Conservation (phyloP, 768 basidiomycete genomes). For the Hericium alpestre region DNA sequence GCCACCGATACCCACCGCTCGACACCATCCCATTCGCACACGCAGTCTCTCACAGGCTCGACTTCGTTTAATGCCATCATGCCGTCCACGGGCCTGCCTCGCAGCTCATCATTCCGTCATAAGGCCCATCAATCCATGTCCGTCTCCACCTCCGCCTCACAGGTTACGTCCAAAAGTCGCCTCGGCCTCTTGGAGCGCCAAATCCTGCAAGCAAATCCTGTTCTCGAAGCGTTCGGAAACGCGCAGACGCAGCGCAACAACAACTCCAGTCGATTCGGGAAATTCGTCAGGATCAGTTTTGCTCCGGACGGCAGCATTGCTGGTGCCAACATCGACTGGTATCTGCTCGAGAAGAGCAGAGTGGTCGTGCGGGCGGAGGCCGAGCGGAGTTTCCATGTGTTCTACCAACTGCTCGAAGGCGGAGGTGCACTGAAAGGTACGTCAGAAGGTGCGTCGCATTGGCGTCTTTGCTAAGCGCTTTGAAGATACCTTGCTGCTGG, state of each 20-base stretch:
- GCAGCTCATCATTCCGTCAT: constrained; percentile 41
- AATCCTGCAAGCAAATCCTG: constrained; percentile 95
- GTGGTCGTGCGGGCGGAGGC: constrained; percentile 82
- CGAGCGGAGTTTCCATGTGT: constrained; percentile 93
- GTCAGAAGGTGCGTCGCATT: constrained; percentile 14
- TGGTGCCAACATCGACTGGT: constrained; percentile 98
- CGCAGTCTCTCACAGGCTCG: constrained; percentile 47
- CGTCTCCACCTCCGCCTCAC: constrained; percentile 31
- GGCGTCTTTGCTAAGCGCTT: constrained; percentile 2
- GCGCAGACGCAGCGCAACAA: constrained; percentile 98
- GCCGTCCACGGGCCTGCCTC: constrained; percentile 58
- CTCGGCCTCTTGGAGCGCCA: constrained; percentile 89
- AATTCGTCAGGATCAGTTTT: constrained; percentile 95
- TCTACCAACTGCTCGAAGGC: constrained; percentile 89
- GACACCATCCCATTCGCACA: constrained; percentile 51
- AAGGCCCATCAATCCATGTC: constrained; percentile 44
- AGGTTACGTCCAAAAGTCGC: constrained; percentile 53
- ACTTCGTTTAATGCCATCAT: constrained; percentile 41
- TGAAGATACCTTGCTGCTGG: constrained; percentile 57
- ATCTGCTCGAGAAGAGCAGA: constrained; percentile 92
- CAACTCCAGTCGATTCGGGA: constrained; percentile 97
- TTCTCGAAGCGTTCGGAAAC: constrained; percentile 96
- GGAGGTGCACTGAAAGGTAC: constrained; percentile 58
- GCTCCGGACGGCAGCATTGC: constrained; percentile 88
- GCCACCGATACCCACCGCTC: constrained; percentile 68